These are phyloP conservation scores for Aspergillus fijiensis DNA, from an alignment of 2,329 filamentous ascomycete genomes.

Conservation along the genomic window DNA sequence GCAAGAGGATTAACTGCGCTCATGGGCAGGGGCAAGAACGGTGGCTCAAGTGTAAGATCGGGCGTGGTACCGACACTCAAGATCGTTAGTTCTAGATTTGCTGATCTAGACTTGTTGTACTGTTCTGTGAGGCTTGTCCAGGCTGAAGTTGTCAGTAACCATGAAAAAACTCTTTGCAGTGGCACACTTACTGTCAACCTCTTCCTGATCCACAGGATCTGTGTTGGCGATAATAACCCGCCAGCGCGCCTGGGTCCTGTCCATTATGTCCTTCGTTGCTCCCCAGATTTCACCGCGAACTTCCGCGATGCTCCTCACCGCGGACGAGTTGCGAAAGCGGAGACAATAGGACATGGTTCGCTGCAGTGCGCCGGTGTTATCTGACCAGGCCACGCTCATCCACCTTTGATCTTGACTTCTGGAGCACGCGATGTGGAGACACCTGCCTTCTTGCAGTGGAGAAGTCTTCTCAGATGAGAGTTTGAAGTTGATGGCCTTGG, in stretches of 20 bases:
- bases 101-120: slow-evolving; percentile 36
- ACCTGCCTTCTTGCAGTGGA: slow-evolving; percentile 56
- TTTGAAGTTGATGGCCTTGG: slow-evolving; percentile 56
- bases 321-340: slow-evolving; percentile 36
- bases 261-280: slow-evolving; percentile 56
- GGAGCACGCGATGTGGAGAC: slow-evolving; percentile 60
- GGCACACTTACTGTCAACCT: slow-evolving; percentile 47
- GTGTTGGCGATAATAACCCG: slow-evolving; percentile 55
- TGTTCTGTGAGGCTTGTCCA: slow-evolving; percentile 41
- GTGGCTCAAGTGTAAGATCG: slow-evolving; percentile 37
- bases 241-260: slow-evolving; percentile 54
- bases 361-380: slow-evolving; percentile 56
- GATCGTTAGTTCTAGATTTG: slow-evolving; percentile 38
- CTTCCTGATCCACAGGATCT: slow-evolving; percentile 52
- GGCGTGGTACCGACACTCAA: slow-evolving; percentile 36
- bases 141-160: slow-evolving; percentile 30
- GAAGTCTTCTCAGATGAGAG: slow-evolving; percentile 54
- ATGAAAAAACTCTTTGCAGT: neutral
- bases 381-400: slow-evolving; percentile 61
- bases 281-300: slow-evolving; percentile 59
- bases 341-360: slow-evolving; percentile 56
- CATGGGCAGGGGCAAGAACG: slow-evolving; percentile 33
- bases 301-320: slow-evolving; percentile 44
- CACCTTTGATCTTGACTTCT: slow-evolving; percentile 56
- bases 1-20: slow-evolving; percentile 33